phyloP scores from a whole-genome alignment of 192 early-diverging fungal genomes.

The Backusella parvicylindrica region DNA sequence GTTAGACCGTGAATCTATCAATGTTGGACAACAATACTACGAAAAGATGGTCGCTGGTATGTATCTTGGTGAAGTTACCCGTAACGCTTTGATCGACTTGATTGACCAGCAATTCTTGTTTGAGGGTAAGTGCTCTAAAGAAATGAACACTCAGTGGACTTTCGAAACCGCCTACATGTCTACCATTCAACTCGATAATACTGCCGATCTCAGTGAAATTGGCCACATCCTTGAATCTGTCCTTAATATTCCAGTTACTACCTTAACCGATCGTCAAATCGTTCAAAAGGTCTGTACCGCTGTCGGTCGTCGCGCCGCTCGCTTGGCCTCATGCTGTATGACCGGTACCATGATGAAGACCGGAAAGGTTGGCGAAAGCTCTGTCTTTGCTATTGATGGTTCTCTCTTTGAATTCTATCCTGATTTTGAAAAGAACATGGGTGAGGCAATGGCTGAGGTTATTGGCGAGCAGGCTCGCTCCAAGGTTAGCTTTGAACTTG shows the following conservation, averaged over 20 bases:
- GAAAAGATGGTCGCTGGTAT: constrained; percentile 95
- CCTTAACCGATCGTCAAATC: constrained; percentile 75
- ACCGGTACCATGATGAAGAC: constrained; percentile 68
- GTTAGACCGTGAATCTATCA: constrained; percentile 78
- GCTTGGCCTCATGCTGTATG: constrained; percentile 68
- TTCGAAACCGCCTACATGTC: constrained; percentile 81
- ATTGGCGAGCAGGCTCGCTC: constrained; percentile 58
- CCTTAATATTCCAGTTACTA: constrained; percentile 62
- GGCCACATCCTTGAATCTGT: constrained; percentile 68
- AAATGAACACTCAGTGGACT: constrained; percentile 64
- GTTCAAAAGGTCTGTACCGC: constrained; percentile 75
- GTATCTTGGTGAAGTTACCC: constrained; percentile 89
- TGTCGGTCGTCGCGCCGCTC: constrained; percentile 79
- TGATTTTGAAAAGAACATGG: constrained; percentile 71
- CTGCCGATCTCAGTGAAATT: constrained; percentile 57
- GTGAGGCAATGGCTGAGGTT: constrained; percentile 68
- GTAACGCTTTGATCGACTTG: constrained; percentile 73
- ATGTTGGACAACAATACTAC: constrained; percentile 79
- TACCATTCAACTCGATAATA: constrained; percentile 63
- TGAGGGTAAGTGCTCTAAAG: constrained; percentile 53
- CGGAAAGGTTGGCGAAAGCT: constrained; percentile 16
- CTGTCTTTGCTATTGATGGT: constrained; percentile 58
- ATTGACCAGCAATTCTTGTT: constrained; percentile 79
- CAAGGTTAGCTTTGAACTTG: constrained; percentile 65
- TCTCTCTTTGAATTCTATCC: constrained; percentile 76